Evolutionary conservation across 2,329 filamentous ascomycete species (phyloP), one percentile per base, ranked within the genome.

Genomic region (Scopulariopsis brevicaulis): DNA sequence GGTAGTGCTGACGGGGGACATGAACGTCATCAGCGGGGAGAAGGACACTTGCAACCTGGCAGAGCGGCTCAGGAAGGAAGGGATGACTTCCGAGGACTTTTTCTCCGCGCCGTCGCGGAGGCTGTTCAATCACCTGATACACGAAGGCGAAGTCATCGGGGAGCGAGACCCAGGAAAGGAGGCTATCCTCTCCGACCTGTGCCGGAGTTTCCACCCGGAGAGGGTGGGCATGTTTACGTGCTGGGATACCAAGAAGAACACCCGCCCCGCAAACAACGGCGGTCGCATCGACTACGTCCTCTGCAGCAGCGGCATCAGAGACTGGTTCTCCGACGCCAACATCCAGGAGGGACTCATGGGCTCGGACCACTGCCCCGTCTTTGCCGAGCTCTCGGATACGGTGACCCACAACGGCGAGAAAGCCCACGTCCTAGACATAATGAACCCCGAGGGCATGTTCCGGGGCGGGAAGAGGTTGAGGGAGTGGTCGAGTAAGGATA

Each of bases 301-400:
- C 3, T 96, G 90, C 68, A 94, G 85, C 62, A 77, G 86, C 48
- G 80, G 82, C 40, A 88, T 96, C 76, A 88, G 85, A 65, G 74
- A 81, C 56, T 96, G 92, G 90, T 88, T 96, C 65, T 76, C 74
- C 28, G 82, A 85, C 51, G 83, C 90, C 7, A 85, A 96, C 65
- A 97, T 97, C 35, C 94, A 97, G 68, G 90, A 96, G 70, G 92
- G 92, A 0, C 74, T 97, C 24, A 87, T 96, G 80, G 94, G 94
- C 0, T 97, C 93, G 1, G 94, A 99, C 67, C 94, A 99, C 70
- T 99, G 94, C 65, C 94, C 94, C 0, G 93, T 97, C 1, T 97
- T 87, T 69, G 90, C 86, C 1, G 78, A 81, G 2, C 76, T 95
- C 25, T 83, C 85, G 20, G 83, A 92, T 40, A 74, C 66, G 2